Base-by-base conservation (phyloP, 176 grass and related monocot genomes). In the Otatea glauca region DNA sequence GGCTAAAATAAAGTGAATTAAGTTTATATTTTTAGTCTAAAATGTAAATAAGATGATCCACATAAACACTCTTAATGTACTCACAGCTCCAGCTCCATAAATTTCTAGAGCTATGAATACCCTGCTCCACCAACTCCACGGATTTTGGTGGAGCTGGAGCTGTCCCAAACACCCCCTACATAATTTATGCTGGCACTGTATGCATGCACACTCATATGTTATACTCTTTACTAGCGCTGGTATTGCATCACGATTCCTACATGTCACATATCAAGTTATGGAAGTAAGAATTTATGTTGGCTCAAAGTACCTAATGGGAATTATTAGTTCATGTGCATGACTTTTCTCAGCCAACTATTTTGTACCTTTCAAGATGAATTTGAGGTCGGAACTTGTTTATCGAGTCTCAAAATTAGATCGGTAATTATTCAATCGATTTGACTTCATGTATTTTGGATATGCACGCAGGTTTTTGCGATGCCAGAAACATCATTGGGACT, bases 391-490 rank as follows among this genome's bases (percentile, higher is more conserved):
- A 20, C 23, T 44, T 8, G 27, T 60, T 78, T n/a, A 80, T 27
- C 17, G 35, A 20, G 27, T 70, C 34, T 15, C 45, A 51, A 32
- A 39, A 9, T 51, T 65, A 80, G 23, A 17, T 25, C 1, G 44
- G 24, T 51, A 51, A 73, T 32, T 29, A 53, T 74, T 48, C 35
- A 51, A 78, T 44, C 1, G 44, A 21, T 17, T 77, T 62, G 10
- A 38, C 54, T 34, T 37, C 5, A 69, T 76, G 58, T 84, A 67
- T 83, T 90, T 9, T 49, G 16, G 68, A 44, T 75, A 72, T 72
- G 61, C 50, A 35, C 92, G 38, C 78, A 95, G 93, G 86, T 95
- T 85, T 98, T 98, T 91, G 96, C 96, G 67, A 98, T 98, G 96
- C 96, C 96, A 77, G 96, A 98, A 86, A 95, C 93, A 59, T 83